Evolutionary conservation across 1,139 yeast species (phyloP).

Genomic region (Magnusiomyces fungicola): DNA sequence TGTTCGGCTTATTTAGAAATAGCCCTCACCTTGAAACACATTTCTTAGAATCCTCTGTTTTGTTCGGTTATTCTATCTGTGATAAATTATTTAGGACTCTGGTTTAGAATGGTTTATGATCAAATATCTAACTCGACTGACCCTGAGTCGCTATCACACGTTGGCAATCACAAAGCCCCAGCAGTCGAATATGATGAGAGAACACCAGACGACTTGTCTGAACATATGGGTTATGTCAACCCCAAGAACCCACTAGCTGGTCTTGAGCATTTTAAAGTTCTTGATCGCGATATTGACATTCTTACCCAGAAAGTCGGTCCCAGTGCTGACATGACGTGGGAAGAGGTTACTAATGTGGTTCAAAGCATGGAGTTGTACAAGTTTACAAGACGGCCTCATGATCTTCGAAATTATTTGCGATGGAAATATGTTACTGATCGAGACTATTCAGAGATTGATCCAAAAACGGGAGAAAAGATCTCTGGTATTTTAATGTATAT

Average conservation of each 20-base stretch:
- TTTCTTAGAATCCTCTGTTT: too few relatives aligned
- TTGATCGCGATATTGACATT: constrained; percentile 11
- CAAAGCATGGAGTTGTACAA: constrained; percentile 22
- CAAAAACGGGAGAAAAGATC: neutral
- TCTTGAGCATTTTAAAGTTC: constrained; percentile 12
- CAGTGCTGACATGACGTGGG: constrained; percentile 12
- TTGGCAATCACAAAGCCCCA: neutral
- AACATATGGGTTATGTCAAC: constrained; percentile 9
- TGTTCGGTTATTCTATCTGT: neutral
- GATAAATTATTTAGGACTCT: neutral
- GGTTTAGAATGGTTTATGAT: neutral
- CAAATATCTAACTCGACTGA: neutral
- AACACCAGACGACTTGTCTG: neutral
- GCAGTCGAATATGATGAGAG: neutral
- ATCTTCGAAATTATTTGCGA: constrained; percentile 26
- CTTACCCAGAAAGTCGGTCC: neutral
- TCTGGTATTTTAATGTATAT: constrained; percentile 3
- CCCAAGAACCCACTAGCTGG: constrained; percentile 11
- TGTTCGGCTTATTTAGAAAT: too few relatives aligned
- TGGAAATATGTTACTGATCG: constrained; percentile 27
- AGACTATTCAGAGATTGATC: constrained; percentile 19
- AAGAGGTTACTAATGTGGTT: constrained; percentile 6
- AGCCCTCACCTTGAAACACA: too few relatives aligned
- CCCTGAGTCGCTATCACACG: neutral
- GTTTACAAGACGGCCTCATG: constrained; percentile 32